Evolutionary conservation across 1,284 basidiomycete genomes (phyloP), one percentile per base, ranked within the genome.

Genomic region (Retiboletus flavoniger): DNA sequence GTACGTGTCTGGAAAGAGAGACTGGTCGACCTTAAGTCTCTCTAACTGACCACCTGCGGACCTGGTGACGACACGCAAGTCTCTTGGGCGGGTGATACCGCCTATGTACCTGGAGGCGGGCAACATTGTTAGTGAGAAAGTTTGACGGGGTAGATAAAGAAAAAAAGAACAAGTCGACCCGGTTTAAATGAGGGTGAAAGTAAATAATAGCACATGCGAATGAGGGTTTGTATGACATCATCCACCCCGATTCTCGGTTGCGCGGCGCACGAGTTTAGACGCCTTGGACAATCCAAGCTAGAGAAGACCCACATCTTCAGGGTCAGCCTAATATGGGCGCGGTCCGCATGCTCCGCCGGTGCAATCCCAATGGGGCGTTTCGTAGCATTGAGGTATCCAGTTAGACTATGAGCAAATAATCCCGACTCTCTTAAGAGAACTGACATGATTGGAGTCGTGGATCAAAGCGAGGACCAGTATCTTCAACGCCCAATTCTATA

Each of bases 341-440:
- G 65, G 52, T 75, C 72, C 59, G 73, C 70, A 34, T 74, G 69
- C 63, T 77, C 76, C 52, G 77, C 76, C 58, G 77, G 76, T 6
- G 76, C 73, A 64, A 75, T 76, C 32, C 48, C 47, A 3, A 72
- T 60, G 29, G 72, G 69, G 17, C 66, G 43, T 19, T 36, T 49
- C 41, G 31, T 31, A 36, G 42, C 29, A 19, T 10, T 13, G 31
- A 47, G 17, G 17, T 17, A 19, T 19, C 14, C n/a, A 38, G 13
- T 17, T 3, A 17, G 26, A 24, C 19, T 10, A 7, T 39, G 21
- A 10, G 32, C 16, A 29, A 34, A 40, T 36, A 19, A 16, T 17
- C 19, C 7, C 14, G 16, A 32, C 9, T 24, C 29, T 39, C 39
- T 26, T 24, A 6, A 19, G 11, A 19, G 32, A 26, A 50, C 19